Conservation (phyloP, 192 early-diverging fungal species). For the Dissophora ornata region DNA sequence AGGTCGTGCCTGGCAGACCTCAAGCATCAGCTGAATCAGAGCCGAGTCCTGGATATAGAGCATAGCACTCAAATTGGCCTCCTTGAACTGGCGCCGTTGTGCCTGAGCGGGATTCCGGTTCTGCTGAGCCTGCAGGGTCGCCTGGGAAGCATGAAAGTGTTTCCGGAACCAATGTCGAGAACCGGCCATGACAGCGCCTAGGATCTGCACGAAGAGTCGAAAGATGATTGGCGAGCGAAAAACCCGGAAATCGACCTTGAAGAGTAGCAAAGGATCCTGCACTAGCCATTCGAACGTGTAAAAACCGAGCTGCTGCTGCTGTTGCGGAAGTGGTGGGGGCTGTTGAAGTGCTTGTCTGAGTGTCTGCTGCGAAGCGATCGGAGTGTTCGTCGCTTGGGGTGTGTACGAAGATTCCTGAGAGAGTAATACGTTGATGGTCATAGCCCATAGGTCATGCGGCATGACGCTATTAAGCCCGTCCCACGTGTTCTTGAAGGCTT, state of each 20-base stretch:
- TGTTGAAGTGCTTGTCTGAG: background rate
- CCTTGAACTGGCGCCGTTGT: constrained; percentile 32
- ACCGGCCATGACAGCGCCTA: constrained; percentile 47
- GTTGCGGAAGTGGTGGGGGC: background rate
- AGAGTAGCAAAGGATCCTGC: constrained; percentile 43
- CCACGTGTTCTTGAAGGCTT: constrained; percentile 54
- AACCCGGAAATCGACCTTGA: constrained; percentile 35
- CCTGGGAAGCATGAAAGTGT: constrained; percentile 25
- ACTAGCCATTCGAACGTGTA: constrained; percentile 43
- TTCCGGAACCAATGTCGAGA: constrained; percentile 48
- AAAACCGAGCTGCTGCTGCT: background rate
- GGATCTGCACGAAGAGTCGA: constrained; percentile 48
- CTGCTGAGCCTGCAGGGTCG: constrained; percentile 1
- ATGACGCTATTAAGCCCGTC: constrained; percentile 46
- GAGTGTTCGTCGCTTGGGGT: background rate
- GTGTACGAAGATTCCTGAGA: background rate
- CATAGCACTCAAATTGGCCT: constrained; percentile 31
- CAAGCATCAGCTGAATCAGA: constrained; percentile 35
- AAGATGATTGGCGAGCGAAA: constrained; percentile 41
- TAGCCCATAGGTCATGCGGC: constrained; percentile 48
- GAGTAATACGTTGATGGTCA: constrained; percentile 37
- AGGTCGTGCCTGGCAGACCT: constrained; percentile 27
- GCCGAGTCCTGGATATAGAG: constrained; percentile 33
- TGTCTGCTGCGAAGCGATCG: background rate
- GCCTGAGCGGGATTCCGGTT: constrained; percentile 9